Conservation (phyloP, 2,329 filamentous ascomycete species). For the Endoconidiophora polonica region DNA sequence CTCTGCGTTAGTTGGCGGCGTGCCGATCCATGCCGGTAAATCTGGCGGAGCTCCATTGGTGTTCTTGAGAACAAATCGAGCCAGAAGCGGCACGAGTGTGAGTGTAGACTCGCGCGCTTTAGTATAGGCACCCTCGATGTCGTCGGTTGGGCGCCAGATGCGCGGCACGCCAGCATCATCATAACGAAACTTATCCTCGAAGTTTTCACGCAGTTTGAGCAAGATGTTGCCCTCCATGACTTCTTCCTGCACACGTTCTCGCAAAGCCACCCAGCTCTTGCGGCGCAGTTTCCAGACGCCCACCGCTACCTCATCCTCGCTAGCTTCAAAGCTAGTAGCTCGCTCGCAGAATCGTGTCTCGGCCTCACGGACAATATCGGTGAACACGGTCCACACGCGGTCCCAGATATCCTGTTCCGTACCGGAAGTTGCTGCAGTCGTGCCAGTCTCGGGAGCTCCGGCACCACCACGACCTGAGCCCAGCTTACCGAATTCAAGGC, state of each 20-base stretch:
- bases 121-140: slow-evolving; percentile 92
- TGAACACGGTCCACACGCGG: slow-evolving; percentile 79
- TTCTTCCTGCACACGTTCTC: slow-evolving; percentile 87
- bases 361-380: slow-evolving; percentile 65
- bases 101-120: slow-evolving; percentile 83
- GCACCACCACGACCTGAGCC: slow-evolving; percentile 72
- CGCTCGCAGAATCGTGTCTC: slow-evolving; percentile 73
- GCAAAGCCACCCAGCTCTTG: slow-evolving; percentile 85
- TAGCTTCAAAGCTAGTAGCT: slow-evolving; percentile 86
- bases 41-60: slow-evolving; percentile 57
- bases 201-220: slow-evolving; percentile 91
- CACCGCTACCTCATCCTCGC: slow-evolving; percentile 74
- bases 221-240: slow-evolving; percentile 95
- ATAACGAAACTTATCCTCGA: slow-evolving; percentile 98
- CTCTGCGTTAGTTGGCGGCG: slow-evolving; percentile 56
- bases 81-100: slow-evolving; percentile 73
- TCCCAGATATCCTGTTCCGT: slow-evolving; percentile 88
- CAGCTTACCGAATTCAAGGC: slow-evolving; percentile 89
- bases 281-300: slow-evolving; percentile 83
- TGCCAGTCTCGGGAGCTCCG: slow-evolving; percentile 66
- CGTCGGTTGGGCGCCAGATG: slow-evolving; percentile 92
- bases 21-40: slow-evolving; percentile 70
- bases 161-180: slow-evolving; percentile 86
- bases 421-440: slow-evolving; percentile 36
- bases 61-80: slow-evolving; percentile 61